A percentile compares a stretch with the other conserved stretches of the same genome.
These are phyloP conservation scores for Nicotiana benthamiana DNA, from an alignment of 257 asterid genomes.

Conservation along the genomic window DNA sequence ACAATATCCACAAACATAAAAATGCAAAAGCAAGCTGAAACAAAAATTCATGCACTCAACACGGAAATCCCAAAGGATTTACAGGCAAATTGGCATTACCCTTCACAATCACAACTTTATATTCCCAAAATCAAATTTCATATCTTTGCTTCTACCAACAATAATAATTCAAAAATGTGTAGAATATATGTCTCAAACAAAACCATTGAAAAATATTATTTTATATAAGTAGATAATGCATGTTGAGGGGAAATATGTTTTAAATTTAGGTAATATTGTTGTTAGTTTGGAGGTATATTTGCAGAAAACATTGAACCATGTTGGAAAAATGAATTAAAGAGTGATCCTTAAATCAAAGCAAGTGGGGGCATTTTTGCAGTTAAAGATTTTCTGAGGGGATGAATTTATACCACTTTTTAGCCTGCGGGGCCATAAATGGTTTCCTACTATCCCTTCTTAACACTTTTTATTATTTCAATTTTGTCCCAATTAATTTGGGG, in stretches of 20 bases:
- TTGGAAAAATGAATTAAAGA: conserved; percentile 8
- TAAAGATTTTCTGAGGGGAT: conserved; percentile 26
- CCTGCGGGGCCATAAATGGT: conserved; percentile 23
- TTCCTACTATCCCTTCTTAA: conserved; percentile 20
- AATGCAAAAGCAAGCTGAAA: background rate
- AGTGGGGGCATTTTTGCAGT: conserved; percentile 20
- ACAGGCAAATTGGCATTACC: background rate
- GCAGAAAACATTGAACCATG: conserved; percentile 30
- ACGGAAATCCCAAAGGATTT: background rate
- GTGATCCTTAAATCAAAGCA: conserved; percentile 31
- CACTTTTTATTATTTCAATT: background rate
- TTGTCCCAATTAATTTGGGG: conserved; percentile 16
- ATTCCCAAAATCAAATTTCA: conserved; percentile 11
- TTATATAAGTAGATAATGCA: background rate
- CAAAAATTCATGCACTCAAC: background rate
- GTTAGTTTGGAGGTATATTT: conserved; percentile 23
- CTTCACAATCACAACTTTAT: background rate
- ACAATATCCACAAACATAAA: background rate
- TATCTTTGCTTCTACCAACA: background rate
- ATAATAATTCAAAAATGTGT: background rate
- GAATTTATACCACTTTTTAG: conserved; percentile 21
- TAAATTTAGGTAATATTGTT: conserved; percentile 6
- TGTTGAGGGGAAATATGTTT: conserved; percentile 11
- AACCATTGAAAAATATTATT: background rate
- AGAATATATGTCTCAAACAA: background rate